Base-by-base conservation (phyloP, 2,329 filamentous ascomycete species). In the Elsinoe fawcettii region DNA sequence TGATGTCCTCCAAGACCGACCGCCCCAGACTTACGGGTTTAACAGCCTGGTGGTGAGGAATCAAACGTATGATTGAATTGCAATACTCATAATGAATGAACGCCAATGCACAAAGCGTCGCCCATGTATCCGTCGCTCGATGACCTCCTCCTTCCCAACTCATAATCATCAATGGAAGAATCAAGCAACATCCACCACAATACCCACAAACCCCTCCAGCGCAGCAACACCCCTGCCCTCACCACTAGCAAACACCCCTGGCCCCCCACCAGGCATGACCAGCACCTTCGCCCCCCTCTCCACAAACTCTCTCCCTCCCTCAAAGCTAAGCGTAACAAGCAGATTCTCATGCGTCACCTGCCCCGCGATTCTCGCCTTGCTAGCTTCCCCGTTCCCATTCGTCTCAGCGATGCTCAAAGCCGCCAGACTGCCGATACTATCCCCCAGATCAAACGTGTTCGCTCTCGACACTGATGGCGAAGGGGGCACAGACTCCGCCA, bases 151-250 rank as follows among this genome's bases (percentile, higher is more conserved):
- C n/a, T n/a, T n/a, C n/a, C n/a, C n/a, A n/a, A n/a, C n/a, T n/a
- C n/a, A n/a, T n/a, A n/a, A n/a, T n/a, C n/a, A n/a, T n/a, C n/a
- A n/a, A n/a, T n/a, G n/a, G n/a, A n/a, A n/a, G n/a, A n/a, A 23
- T 49, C 27, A 56, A n/a, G 39, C 25, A 7, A 63, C 61, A 51
- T 69, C 66, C 1, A 63, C 64, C 20, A 90, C 80, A 60, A 74
- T 80, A 0, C 88, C 88, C 30, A 89, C 84, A 67, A 84, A 87
- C 0, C 86, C 86, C 60, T 90, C 86, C 16, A 91, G 69, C 0
- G 85, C 85, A 8, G 77, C 76, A 11, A 78, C 66, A 1, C 77
- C 74, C 57, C 74, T 74, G 25, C 75, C 70, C 2, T 72, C 74
- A 64, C 77, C 74, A 43, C 78, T 80, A 61, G 85, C 75, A 34